Percentiles rank a stretch among this genome's conserved stretches.
Evolutionary conservation across 1,139 yeast species (phyloP).

Genomic region (Candida gigantensis): DNA sequence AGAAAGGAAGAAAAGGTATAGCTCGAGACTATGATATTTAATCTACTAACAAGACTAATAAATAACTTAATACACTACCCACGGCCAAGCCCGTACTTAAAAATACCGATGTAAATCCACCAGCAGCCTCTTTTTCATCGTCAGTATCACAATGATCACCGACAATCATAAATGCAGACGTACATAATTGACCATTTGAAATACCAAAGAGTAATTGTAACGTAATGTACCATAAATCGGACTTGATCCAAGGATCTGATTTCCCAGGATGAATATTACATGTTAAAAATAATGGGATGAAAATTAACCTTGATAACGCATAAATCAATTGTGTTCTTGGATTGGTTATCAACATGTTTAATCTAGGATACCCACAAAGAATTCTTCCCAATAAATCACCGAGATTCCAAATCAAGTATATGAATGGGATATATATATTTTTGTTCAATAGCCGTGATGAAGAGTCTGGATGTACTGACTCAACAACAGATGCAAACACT

Average conservation of each 20-base stretch:
- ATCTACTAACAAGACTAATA: slow-evolving; percentile 46
- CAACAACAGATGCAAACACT: slow-evolving; percentile 78
- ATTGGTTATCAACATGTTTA: slow-evolving; percentile 33
- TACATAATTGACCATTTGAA: slow-evolving; percentile 82
- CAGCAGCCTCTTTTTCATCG: slow-evolving; percentile 85
- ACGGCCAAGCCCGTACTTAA: slow-evolving; percentile 72
- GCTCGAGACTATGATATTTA: slow-evolving; percentile 77
- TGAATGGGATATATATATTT: slow-evolving; percentile 68
- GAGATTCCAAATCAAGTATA: slow-evolving; percentile 78
- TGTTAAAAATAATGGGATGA: slow-evolving; percentile 66
- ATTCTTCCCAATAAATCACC: slow-evolving; percentile 86
- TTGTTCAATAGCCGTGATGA: slow-evolving; percentile 38
- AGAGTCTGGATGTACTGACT: slow-evolving; percentile 46
- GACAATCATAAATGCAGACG: slow-evolving; percentile 81
- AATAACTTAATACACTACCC: slow-evolving; percentile 76
- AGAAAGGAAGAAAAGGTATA: slow-evolving; percentile 81
- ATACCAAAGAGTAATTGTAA: slow-evolving; percentile 80
- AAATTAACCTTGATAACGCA: slow-evolving; percentile 53
- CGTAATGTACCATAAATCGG: slow-evolving; percentile 67
- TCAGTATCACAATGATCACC: slow-evolving; percentile 59
- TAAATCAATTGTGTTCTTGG: slow-evolving; percentile 49
- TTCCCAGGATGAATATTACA: slow-evolving; percentile 56
- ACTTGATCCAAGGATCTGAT: slow-evolving; percentile 43
- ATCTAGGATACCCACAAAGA: slow-evolving; percentile 56
- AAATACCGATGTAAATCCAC: slow-evolving; percentile 83